Percentiles rank a stretch among this genome's conserved stretches.
phyloP scores from a whole-genome alignment of 2,329 filamentous ascomycete genomes.

The Pyricularia grisea region DNA sequence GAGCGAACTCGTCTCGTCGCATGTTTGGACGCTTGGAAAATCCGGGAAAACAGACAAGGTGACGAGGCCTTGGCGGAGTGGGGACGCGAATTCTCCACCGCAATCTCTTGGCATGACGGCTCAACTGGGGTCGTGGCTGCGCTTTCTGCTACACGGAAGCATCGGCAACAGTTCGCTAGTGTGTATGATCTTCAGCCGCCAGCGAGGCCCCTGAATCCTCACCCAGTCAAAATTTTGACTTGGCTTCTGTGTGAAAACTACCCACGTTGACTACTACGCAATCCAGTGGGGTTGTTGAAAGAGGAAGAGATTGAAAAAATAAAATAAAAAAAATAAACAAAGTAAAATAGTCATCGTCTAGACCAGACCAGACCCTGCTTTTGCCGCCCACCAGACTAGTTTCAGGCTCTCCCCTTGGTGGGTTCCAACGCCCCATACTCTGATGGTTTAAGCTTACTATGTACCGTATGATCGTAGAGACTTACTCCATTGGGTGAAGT shows the following conservation, averaged over 20 bases:
- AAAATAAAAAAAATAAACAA: neutral
- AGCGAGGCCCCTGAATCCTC: neutral
- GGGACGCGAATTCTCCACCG: neutral
- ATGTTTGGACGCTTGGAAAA: neutral
- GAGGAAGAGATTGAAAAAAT: neutral
- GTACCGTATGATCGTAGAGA: neutral
- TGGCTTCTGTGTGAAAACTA: no score
- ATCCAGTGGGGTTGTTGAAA: neutral
- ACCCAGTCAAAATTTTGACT: neutral
- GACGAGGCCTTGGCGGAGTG: neutral
- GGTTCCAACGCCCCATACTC: neutral
- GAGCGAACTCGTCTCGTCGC: neutral
- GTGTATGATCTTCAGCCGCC: constrained; percentile 4
- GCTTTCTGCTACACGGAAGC: constrained; percentile 4
- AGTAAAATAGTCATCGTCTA: neutral
- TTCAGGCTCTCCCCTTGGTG: neutral
- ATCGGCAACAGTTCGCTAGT: neutral
- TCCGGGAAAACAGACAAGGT: neutral
- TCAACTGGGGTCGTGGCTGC: neutral
- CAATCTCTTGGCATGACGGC: neutral
- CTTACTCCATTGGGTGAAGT: neutral
- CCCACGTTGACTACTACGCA: neutral
- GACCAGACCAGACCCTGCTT: neutral
- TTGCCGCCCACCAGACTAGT: neutral
- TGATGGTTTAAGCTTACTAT: neutral